Base-by-base conservation (phyloP, 2,329 filamentous ascomycete species). In the Fusarium longipes region DNA sequence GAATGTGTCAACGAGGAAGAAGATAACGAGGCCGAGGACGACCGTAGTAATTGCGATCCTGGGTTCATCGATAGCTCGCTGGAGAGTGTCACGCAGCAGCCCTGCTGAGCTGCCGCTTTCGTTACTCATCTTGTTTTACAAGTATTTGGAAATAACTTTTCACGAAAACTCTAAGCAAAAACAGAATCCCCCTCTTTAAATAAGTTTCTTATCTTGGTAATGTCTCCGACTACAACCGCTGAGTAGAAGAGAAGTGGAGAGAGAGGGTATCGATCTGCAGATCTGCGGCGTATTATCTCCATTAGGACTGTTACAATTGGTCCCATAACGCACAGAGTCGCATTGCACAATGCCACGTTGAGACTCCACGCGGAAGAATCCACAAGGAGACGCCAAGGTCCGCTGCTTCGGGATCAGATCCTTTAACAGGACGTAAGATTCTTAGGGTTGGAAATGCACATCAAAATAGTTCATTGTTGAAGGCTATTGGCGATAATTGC, bases 1-100 rank as follows among this genome's bases (percentile, higher is more conserved):
- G 22, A 69, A 32, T 1, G 66, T 42, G 15, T 72, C 52, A 1
- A 51, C 53, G 3, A 72, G 8, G n/a, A 68, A 60, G 24, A 67
- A 11, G 6, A 63, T 8, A 15, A 42, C 18, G 8, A 55, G 18
- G 5, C 52, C 40, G 14, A 49, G 10, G 8, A 11, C n/a, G 8
- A 15, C 17, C 2, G 53, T 59, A 1, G 20, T 15, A 10, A 64
- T n/a, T 9, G 47, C 14, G 11, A 22, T 17, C 4, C n/a, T 22
- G 1, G 44, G 47, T 8, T 48, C 22, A 8, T 45, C 30, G 1
- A 6, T 22, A 12, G 64, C 1, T n/a, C 10, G 8, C 3, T 62
- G 42, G 5, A 43, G n/a, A 3, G 17, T 24, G 24, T 63, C 49
- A 14, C 29, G 47, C 14, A 62, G 20, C 8, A 62, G 10, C 7